phyloP scores from a whole-genome alignment of 257 asterid genomes.

The Thymus mandschuricus region DNA sequence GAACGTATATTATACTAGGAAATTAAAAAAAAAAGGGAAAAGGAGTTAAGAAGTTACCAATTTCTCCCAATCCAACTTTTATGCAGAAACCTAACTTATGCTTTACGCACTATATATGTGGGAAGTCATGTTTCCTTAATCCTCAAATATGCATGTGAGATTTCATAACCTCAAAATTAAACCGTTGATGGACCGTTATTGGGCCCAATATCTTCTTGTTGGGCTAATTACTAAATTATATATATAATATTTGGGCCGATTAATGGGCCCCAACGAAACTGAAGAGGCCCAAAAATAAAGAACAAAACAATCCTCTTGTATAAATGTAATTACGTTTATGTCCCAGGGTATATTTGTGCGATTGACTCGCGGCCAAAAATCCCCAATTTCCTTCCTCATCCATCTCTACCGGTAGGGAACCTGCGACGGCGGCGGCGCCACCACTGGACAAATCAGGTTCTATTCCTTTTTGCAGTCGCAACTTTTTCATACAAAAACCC shows the following conservation, averaged over 20 bases:
- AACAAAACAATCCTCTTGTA: conserved; percentile 19
- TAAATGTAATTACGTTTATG: conserved; percentile 2
- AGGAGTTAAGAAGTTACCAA: too few relatives aligned
- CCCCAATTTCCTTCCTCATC: conserved; percentile 18
- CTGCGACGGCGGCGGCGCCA: conserved; percentile 37
- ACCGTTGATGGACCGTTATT: too few relatives aligned
- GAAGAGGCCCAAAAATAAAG: too few relatives aligned
- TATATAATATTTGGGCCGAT: too few relatives aligned
- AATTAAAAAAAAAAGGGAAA: too few relatives aligned
- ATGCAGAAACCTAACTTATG: not conserved
- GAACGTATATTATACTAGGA: too few relatives aligned
- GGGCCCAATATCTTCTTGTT: too few relatives aligned
- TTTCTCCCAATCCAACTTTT: not conserved
- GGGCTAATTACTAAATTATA: too few relatives aligned
- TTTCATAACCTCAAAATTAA: too few relatives aligned
- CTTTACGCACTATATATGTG: not conserved
- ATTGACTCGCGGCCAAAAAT: conserved; percentile 26
- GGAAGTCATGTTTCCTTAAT: not conserved
- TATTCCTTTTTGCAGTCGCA: not conserved
- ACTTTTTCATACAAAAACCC: not conserved
- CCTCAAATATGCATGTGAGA: too few relatives aligned
- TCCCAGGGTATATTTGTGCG: conserved; percentile 29
- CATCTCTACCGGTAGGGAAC: conserved; percentile 31
- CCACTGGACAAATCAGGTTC: conserved; percentile 37
- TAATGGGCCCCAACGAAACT: too few relatives aligned